Conservation (phyloP, 495 filamentous ascomycete species). For the Xylaria palmicola region DNA sequence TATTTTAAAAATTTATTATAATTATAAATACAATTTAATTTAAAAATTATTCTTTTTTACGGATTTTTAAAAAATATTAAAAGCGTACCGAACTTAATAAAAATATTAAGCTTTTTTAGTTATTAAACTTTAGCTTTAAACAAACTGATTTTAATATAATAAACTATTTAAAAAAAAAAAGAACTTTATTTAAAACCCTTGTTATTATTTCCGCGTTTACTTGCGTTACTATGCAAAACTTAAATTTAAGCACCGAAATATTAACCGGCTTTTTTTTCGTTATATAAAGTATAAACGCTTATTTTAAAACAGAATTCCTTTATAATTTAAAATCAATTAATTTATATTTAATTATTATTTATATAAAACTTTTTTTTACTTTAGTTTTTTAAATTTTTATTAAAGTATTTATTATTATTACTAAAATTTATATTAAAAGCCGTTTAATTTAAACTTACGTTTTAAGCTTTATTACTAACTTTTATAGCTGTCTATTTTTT, state of each 20-base stretch:
- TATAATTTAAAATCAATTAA: too few species aligned
- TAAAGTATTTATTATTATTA: too few species aligned
- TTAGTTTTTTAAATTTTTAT: too few species aligned
- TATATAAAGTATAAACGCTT: constrained; percentile 55
- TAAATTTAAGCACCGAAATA: constrained; percentile 67
- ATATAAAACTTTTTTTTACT: too few species aligned
- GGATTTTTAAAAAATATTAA: constrained; percentile 69
- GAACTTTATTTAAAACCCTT: constrained; percentile 63
- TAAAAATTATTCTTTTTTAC: constrained; percentile 65
- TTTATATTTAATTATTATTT: too few species aligned
- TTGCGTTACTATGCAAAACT: constrained; percentile 64
- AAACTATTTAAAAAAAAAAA: constrained; percentile 74
- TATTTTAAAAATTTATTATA: too few species aligned
- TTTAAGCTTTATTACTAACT: too few species aligned
- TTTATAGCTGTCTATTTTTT: too few species aligned
- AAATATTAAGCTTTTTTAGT: constrained; percentile 62
- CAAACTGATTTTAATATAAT: constrained; percentile 62
- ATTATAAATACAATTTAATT: constrained; percentile 67
- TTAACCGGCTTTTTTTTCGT: constrained; percentile 72
- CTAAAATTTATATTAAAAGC: too few species aligned
- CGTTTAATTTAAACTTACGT: too few species aligned
- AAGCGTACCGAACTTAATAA: constrained; percentile 64
- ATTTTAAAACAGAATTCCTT: constrained; percentile 63
- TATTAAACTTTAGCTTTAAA: constrained; percentile 58
- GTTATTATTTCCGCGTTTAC: constrained; percentile 63